Evolutionary conservation across 176 grass and related monocot species (phyloP), one percentile per base, ranked within the genome.

Genomic region (Oropetium thomaeum): DNA sequence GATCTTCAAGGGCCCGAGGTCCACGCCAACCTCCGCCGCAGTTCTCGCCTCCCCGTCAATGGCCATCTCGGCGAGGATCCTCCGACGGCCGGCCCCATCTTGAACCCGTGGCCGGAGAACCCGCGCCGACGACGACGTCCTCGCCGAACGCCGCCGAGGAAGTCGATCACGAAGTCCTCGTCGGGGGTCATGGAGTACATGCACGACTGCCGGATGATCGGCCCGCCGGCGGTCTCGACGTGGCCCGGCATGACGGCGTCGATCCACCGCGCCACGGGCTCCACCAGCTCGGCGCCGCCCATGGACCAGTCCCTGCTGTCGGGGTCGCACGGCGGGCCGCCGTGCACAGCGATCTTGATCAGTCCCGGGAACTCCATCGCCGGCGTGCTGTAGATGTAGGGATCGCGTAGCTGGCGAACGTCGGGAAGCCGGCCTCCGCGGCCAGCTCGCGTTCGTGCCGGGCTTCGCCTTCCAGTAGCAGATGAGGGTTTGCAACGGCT

Each of bases 131-230:
- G 28, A 97, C 86, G 22, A 97, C 94, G 48, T 93, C 86, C 86
- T 65, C 81, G 8, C 90, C 90, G 43, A 97, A 87, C 81, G 19
- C 90, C 94, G 58, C 90, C 88, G 6, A 93, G 34, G 81, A 85
- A 97, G 66, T 97, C 94, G 39, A 97, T 53, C 20, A 97, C 65
- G 66, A 65, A 97, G 79, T 97, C 94, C n/a, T 67, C 90, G 69
- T 97, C 94, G 16, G 90, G 94, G 1, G 88, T 91, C 86, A 93
- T 87, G 74, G 94, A 91, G 78, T 97, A 97, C 94, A 97, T 93
- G 78, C 94, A 93, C 28, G 81, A 19, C 81, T 97, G 94, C 40
- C 65, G 78, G 66, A 91, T 71, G 10, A 91, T 86, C 7, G 94
- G 90, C 35, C 89, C 86, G 22, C 70, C 76, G 30, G 54, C 61